A percentile compares a stretch with the other conserved stretches of the same genome.
Evolutionary conservation across 441 rosid genomes (phyloP).

Genomic region (Arabidopsis hybrid): DNA sequence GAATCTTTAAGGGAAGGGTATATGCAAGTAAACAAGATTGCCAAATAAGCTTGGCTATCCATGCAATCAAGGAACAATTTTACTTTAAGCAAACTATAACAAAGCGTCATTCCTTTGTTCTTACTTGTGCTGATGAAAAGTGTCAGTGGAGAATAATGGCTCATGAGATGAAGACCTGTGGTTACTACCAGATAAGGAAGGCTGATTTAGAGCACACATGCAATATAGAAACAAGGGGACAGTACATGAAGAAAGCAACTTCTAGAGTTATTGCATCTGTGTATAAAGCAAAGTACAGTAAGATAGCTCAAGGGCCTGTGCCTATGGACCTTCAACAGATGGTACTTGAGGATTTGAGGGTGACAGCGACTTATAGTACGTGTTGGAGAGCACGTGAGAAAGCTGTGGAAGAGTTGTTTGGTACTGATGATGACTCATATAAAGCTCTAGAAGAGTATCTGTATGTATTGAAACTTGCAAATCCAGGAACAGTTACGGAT

Average conservation of each 20-base stretch:
- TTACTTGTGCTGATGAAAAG: not conserved
- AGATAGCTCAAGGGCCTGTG: rapidly evolving
- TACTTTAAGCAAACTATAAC: not conserved
- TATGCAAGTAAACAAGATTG: not conserved
- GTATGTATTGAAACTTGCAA: not conserved
- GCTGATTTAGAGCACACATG: not conserved
- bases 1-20: not conserved
- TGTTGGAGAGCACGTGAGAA: not conserved
- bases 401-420: no score
- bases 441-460: no score
- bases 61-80: not conserved
- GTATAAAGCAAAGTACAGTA: not conserved
- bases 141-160: not conserved
- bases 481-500: not conserved
- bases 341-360: not conserved
- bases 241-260: not conserved
- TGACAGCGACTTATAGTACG: not conserved
- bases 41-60: not conserved
- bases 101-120: not conserved
- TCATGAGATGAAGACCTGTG: not conserved
- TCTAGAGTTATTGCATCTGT: not conserved
- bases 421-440: not conserved
- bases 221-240: not conserved
- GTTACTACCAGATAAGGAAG: not conserved
- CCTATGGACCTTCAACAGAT: not conserved